Percentiles rank a stretch among this genome's conserved stretches.
phyloP scores from a whole-genome alignment of 2,329 filamentous ascomycete species.

The Xylariaceae sp. region DNA sequence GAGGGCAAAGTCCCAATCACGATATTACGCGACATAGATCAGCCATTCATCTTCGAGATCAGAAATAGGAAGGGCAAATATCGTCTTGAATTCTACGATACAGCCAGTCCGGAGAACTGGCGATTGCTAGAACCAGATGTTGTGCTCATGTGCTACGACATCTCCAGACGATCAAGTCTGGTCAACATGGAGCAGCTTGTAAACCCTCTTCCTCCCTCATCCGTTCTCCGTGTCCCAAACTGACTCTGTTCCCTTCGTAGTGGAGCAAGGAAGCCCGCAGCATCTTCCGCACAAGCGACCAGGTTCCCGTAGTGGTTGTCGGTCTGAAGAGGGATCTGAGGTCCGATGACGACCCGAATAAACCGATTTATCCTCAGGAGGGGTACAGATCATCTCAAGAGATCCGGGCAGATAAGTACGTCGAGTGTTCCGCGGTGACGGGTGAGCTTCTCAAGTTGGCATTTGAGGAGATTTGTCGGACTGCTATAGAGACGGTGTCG shows the following conservation, averaged over 20 bases:
- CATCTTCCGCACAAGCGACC: constrained; percentile 44
- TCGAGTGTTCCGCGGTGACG: constrained; percentile 60
- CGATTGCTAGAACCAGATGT: constrained; percentile 54
- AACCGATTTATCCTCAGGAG: constrained; percentile 59
- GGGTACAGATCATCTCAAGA: constrained; percentile 53
- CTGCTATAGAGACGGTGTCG: constrained; percentile 47
- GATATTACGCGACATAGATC: constrained; percentile 55
- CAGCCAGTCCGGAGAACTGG: constrained; percentile 56
- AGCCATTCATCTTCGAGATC: constrained; percentile 58
- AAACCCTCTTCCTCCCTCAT: constrained; percentile 23
- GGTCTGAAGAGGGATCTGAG: constrained; percentile 59
- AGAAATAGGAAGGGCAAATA: constrained; percentile 43
- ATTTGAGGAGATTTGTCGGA: constrained; percentile 58
- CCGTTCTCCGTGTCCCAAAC: constrained; percentile 1
- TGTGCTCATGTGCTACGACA: constrained; percentile 58
- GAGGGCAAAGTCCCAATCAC: constrained; percentile 40
- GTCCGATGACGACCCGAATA: constrained; percentile 55
- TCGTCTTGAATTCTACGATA: constrained; percentile 58
- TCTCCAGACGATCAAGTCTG: constrained; percentile 54
- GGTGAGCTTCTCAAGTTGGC: constrained; percentile 55
- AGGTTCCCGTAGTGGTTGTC: constrained; percentile 52
- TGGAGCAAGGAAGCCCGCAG: constrained; percentile 54
- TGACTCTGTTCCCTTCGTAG: constrained; percentile 32
- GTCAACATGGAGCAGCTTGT: constrained; percentile 56
- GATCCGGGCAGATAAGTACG: constrained; percentile 58